Percentiles rank a stretch among this genome's conserved stretches.
Evolutionary conservation across 2,329 filamentous ascomycete genomes (phyloP).

Genomic region (Cordyceps militaris): DNA sequence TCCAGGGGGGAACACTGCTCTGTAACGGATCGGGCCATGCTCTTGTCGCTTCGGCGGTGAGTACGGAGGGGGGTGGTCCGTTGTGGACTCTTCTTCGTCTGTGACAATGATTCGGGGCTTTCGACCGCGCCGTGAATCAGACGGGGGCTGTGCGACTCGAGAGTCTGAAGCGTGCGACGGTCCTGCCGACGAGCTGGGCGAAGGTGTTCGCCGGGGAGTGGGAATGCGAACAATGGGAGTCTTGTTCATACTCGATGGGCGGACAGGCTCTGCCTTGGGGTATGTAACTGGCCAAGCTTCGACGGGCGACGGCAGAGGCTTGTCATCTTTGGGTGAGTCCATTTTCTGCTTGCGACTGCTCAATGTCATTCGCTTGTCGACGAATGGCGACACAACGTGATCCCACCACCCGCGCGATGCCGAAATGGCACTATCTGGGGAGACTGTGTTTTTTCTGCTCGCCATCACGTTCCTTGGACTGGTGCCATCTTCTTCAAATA

Average conservation of each 20-base stretch:
- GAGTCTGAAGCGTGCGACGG: constrained; percentile 18
- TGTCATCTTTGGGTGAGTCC: constrained; percentile 22
- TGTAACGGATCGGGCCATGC: constrained; percentile 40
- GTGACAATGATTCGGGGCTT: constrained; percentile 34
- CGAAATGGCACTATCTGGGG: constrained; percentile 45
- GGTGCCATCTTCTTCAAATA: constrained; percentile 63
- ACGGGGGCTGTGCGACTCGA: constrained; percentile 10
- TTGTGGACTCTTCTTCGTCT: constrained; percentile 24
- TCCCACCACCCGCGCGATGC: constrained; percentile 72
- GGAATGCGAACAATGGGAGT: constrained; percentile 32
- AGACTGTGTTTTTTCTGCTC: constrained; percentile 29
- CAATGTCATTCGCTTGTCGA: constrained; percentile 38
- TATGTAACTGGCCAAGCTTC: constrained; percentile 6
- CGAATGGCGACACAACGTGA: constrained; percentile 64
- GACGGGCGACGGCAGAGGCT: constrained; percentile 6
- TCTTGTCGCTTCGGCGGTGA: constrained; percentile 38
- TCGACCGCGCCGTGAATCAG: constrained; percentile 17
- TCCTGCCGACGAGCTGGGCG: constrained; percentile 18
- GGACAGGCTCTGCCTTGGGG: constrained; percentile 7
- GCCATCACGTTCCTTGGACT: constrained; percentile 32
- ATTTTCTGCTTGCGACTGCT: constrained; percentile 30
- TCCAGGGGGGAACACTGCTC: constrained; percentile 50
- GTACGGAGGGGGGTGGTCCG: constrained; percentile 48
- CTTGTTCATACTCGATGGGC: not conserved
- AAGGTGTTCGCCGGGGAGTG: constrained; percentile 28